Conservation (phyloP, 2,329 filamentous ascomycete species). For the Thyridium curvatum region DNA sequence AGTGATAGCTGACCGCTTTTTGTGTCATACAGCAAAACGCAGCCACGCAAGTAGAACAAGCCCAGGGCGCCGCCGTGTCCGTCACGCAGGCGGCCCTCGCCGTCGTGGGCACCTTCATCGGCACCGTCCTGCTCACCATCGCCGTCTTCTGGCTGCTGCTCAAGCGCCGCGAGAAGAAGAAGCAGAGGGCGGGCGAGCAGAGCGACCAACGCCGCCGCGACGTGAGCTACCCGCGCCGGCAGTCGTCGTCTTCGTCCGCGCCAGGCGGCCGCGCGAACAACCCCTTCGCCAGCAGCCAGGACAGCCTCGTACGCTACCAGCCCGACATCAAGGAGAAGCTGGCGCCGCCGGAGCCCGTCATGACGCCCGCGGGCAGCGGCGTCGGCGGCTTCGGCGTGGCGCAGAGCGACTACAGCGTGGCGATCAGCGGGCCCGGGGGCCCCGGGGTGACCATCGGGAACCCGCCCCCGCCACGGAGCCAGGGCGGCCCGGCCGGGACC, state of each 20-base stretch:
- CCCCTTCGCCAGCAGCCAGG: constrained; percentile 1
- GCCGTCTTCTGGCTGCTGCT: constrained; percentile 27
- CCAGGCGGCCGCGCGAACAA: too few relatives aligned
- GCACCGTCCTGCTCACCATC: constrained; percentile 31
- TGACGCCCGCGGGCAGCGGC: neutral
- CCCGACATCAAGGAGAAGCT: constrained; percentile 17
- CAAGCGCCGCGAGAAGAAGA: constrained; percentile 16
- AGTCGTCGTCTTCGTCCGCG: too few relatives aligned
- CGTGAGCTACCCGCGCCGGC: constrained; percentile 14
- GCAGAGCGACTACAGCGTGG: constrained; percentile 1
- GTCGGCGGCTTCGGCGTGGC: neutral
- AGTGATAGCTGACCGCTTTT: neutral
- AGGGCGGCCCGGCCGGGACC: constrained; percentile 1
- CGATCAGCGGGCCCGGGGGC: constrained; percentile 1
- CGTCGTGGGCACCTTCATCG: constrained; percentile 34
- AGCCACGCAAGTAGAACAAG: constrained; percentile 19
- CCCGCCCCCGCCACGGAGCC: constrained; percentile 6
- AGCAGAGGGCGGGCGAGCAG: constrained; percentile 9
- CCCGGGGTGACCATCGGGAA: constrained; percentile 4
- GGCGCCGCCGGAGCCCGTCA: neutral
- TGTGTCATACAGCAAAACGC: constrained; percentile 17
- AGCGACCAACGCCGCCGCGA: constrained; percentile 2
- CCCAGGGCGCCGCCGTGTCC: constrained; percentile 30
- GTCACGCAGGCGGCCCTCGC: constrained; percentile 33
- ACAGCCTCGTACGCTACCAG: constrained; percentile 9